Base-by-base conservation (phyloP, 2,329 filamentous ascomycete species). In the Fusarium brevicatenulatum region DNA sequence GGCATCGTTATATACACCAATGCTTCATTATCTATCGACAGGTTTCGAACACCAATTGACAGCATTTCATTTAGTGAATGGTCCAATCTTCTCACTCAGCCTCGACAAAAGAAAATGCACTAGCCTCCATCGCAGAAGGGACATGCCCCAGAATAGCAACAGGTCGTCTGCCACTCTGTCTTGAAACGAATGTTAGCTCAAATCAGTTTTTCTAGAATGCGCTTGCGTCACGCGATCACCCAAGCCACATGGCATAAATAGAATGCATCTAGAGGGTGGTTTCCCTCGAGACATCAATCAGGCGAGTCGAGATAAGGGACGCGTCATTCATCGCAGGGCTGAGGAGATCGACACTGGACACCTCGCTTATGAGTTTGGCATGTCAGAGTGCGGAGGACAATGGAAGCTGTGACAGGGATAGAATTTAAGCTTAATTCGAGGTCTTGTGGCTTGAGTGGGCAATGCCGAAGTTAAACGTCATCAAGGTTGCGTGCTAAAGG, bases 81-180 rank as follows among this genome's bases (percentile, higher is more conserved):
- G 15, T n/a, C 9, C 15, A 21, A 19, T 28, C 28, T 11, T 49
- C 23, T 30, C 28, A 46, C 72, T 71, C 72, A 64, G 69, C 72
- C 72, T 69, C 69, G n/a, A 42, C 34, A 44, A 58, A 21, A 13
- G 4, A 57, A 32, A 49, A 40, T 7, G 9, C 57, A 15, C 39
- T 53, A 40, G 37, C 13, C 4, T 23, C 19, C 25, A 42, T 30
- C 54, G 28, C 18, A 47, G 11, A 50, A 9, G 3, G 11, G 34
- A 9, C n/a, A 47, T 42, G 43, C 28, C 63, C 65, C 16, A 56
- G 63, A 76, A 76, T 76, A 76, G 74, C 19, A 76, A 73, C 72
- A 68, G 49, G 71, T 73, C 74, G 74, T 63, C 67, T 75, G 67
- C 28, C 42, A 36, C 32, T 25, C 40, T 60, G 44, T 42, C 55